A percentile compares a stretch with the other conserved stretches of the same genome.
Evolutionary conservation across 352 stramenopile species (phyloP).

Genomic region (Phytopythium litorale): DNA sequence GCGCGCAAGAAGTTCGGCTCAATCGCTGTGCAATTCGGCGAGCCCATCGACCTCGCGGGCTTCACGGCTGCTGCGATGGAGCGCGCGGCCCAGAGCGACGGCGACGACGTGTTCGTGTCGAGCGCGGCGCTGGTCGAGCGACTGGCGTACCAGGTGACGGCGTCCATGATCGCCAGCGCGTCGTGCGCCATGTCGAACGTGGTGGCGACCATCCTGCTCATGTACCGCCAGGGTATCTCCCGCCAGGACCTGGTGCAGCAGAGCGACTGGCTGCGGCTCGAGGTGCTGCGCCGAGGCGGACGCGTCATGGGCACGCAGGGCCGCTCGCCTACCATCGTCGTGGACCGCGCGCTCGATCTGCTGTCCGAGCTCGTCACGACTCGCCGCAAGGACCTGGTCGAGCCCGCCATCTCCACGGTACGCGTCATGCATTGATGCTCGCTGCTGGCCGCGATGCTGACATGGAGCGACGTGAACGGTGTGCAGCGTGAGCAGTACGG

Average conservation of each 20-base stretch:
- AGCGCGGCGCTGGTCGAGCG: conserved; percentile 44
- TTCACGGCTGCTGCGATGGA: conserved; percentile 29
- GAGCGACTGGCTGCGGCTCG: conserved; percentile 64
- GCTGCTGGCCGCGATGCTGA: conserved; percentile 6
- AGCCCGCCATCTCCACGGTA: conserved; percentile 74
- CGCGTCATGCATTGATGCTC: conserved; percentile 8
- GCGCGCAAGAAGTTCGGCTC: conserved; percentile 80
- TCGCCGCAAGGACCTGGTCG: conserved; percentile 71
- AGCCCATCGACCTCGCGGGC: conserved; percentile 60
- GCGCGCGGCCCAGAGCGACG: conserved; percentile 13
- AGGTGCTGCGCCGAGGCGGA: conserved; percentile 67
- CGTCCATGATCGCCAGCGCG: conserved; percentile 57
- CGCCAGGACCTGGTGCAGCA: conserved; percentile 68
- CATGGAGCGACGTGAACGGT: conserved; percentile 8
- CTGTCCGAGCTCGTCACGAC: conserved; percentile 67
- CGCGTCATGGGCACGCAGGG: conserved; percentile 71
- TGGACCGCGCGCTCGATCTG: conserved; percentile 61
- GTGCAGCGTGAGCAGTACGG: conserved; percentile 69
- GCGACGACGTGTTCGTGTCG: conserved; percentile 26
- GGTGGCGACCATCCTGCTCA: conserved; percentile 66
- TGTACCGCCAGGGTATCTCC: conserved; percentile 78
- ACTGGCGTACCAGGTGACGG: conserved; percentile 72
- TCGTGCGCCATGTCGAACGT: conserved; percentile 77
- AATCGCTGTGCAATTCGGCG: conserved; percentile 73
- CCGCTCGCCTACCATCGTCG: conserved; percentile 55